Base-by-base conservation (phyloP, 2,329 filamentous ascomycete genomes). In the Fusarium haematococcum region DNA sequence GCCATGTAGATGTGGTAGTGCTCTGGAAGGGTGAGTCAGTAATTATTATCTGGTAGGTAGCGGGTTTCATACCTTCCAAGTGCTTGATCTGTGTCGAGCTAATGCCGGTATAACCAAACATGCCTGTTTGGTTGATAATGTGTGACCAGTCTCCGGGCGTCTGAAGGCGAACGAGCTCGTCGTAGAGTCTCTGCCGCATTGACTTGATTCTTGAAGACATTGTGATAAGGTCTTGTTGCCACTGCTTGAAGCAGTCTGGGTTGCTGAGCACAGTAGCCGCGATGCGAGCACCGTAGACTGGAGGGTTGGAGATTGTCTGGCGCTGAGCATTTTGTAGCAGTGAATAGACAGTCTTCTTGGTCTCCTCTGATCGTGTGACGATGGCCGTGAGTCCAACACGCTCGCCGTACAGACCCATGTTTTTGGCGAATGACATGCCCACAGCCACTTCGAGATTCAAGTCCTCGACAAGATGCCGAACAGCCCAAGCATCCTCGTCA, bases 391-490 rank as follows among this genome's bases (percentile, higher is more conserved):
- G 71, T 0, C 82, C 83, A 10, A 81, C 76, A 3, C 82, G 75
- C 63, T 84, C 82, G 1, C 83, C 84, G 63, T 85, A 85, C 0
- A 85, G 71, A 1, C 84, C 84, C 80, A 91, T 89, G 79, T 87
- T 90, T 83, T 92, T 92, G 3, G 90, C 88, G 75, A 91, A 91
- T 0, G 90, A 91, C 78, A 90, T 85, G 58, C 88, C 88, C 4
- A 91, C 82, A 61, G 88, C 86, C 6, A 89, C 84, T 79, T 91
- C 89, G 66, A 86, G 77, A 2, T 77, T 76, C 9, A 83, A 73
- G 30, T 81, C 79, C 16, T 82, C 79, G 4, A 78, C 67, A 8
- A 78, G 69, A n/a, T 78, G 56, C 2, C 64, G 66, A 2, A 78
- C 63, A 0, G 75, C 71, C 74, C 75, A 78, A 4, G 77, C 77